Evolutionary conservation across 768 basidiomycete genomes (phyloP), one percentile per base, ranked within the genome.

Genomic region (Tricholoma furcatifolium): DNA sequence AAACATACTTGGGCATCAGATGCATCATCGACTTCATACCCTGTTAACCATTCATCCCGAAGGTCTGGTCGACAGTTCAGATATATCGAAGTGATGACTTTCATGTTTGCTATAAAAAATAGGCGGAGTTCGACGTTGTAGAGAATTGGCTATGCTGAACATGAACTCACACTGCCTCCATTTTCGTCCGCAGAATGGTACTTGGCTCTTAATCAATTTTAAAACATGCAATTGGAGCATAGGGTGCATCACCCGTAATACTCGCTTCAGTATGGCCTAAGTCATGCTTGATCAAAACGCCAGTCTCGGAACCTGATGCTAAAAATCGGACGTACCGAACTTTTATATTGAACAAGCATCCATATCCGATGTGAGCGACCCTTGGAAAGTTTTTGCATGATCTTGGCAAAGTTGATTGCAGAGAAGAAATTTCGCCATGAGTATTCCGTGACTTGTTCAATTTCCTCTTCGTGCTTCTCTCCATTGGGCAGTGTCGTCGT

Each of bases 371-470:
- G 93, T 2, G 91, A 91, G 34, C 94, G 85, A 59, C 89, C 87
- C 70, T 99, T 99, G 2, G 94, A 94, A 56, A 99, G 68, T 70
- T 98, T 98, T 67, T 99, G 96, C 85, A 99, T 88, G 57, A 99
- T 90, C 68, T 93, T 95, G 8, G 95, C 89, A 66, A 98, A 97
- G 67, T 98, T 99, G 71, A 98, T 96, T 18, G 89, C 87, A 24
- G 92, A 84, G 71, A 98, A 98, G 70, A 99, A 98, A 70, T 98
- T 98, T 44, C 97, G 74, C 93, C 96, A 98, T 3, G 93, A 96
- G 67, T 91, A 99, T 32, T 98, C 93, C 11, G 88, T 88, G 44
- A 99, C 77, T 67, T 97, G 77, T 62, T 98, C 96, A 20, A 98
- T 74, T 59, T 98, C 96, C 63, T 95, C 93, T 43, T 91, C 87